Percentiles rank a stretch among this genome's conserved stretches.
phyloP scores from a whole-genome alignment of 129 eudicot species.

The Helianthus tuberosus region DNA sequence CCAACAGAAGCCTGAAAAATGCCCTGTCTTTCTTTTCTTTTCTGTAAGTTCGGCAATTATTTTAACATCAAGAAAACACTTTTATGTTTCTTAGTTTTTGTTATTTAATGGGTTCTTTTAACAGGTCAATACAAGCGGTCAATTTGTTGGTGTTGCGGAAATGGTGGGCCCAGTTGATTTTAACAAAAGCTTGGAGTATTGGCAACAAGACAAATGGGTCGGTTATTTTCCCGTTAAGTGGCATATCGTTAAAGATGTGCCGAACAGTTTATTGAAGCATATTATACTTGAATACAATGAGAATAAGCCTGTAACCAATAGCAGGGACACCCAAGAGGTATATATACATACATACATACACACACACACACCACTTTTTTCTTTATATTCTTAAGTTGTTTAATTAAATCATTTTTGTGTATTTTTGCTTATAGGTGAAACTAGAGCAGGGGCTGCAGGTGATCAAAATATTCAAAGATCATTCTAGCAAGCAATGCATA shows the following conservation, averaged over 20 bases:
- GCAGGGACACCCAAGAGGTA: conserved; percentile 95
- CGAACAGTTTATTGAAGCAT: conserved; percentile 78
- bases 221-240: conserved; percentile 92
- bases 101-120: not conserved
- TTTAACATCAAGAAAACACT: not conserved
- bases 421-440: conserved; percentile 50
- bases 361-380: not conserved
- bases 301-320: conserved; percentile 85
- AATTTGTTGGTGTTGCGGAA: conserved; percentile 84
- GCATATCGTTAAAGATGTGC: conserved; percentile 92
- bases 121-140: conserved; percentile 83
- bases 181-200: conserved; percentile 72
- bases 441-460: conserved; percentile 75
- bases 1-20: conserved; percentile 55
- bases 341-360: not conserved
- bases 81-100: not conserved
- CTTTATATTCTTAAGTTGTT: not conserved
- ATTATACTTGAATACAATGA: conserved; percentile 77
- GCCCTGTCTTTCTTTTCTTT: conserved; percentile 80
- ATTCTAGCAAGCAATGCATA: conserved; percentile 67
- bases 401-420: not conserved
- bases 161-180: conserved; percentile 88
- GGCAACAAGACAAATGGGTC: conserved; percentile 96
- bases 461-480: conserved; percentile 72
- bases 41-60: conserved; percentile 53